A percentile compares a stretch with the other conserved stretches of the same genome.
Evolutionary conservation across 768 basidiomycete species (phyloP).

Genomic region (Lactifluus pinguis): DNA sequence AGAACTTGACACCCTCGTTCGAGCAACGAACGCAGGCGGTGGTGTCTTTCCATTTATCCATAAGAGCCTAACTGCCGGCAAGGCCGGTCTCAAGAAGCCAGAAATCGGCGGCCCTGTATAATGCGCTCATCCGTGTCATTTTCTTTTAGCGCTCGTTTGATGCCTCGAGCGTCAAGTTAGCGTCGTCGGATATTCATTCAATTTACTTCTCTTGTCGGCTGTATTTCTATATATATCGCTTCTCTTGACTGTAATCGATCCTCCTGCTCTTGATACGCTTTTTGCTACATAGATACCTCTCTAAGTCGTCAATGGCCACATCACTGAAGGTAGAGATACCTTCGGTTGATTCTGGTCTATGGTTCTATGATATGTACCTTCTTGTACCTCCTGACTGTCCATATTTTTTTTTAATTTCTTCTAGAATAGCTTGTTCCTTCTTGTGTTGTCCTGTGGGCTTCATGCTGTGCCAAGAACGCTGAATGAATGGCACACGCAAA

Average conservation of each 20-base stretch:
- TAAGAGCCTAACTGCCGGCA: conserved; percentile 58
- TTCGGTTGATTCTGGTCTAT: not conserved
- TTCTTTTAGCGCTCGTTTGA: not conserved
- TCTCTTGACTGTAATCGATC: not conserved
- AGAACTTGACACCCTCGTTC: conserved; percentile 91
- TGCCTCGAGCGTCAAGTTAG: not conserved
- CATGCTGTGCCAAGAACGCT: too few species aligned
- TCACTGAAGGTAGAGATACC: not conserved
- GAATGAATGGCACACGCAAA: too few species aligned
- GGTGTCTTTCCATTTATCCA: conserved; percentile 86
- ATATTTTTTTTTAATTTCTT: not conserved
- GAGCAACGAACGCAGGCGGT: conserved; percentile 88
- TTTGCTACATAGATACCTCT: not conserved
- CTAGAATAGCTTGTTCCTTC: too few species aligned
- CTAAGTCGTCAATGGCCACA: not conserved
- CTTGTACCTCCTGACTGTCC: not conserved
- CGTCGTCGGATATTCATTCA: not conserved
- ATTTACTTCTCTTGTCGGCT: not conserved
- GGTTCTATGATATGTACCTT: not conserved
- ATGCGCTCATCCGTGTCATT: not conserved
- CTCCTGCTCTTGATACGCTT: not conserved
- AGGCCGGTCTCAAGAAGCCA: conserved; percentile 32
- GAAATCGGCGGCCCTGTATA: conserved; percentile 5
- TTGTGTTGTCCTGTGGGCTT: too few species aligned
- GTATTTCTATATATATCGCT: not conserved